Base-by-base conservation (phyloP, 176 grass and related monocot genomes). In the Aegilops sharonensis region DNA sequence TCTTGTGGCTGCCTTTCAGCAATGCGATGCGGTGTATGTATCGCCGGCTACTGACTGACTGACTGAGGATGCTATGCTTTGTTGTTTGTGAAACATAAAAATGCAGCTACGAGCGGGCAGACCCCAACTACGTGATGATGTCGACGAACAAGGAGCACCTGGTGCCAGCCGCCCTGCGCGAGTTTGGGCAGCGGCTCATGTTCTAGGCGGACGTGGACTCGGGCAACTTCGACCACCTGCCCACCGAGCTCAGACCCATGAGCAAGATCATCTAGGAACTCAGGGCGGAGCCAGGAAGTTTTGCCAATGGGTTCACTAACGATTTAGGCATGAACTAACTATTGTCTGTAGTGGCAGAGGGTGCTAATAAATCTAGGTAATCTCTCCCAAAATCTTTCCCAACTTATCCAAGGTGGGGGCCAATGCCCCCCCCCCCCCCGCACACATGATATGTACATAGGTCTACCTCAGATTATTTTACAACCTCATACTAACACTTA, bases 111-210 rank as follows among this genome's bases (percentile, higher is more conserved):
- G 90, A 98, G 84, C 86, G 90, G 83, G 96, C 93, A 0, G 96
- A 98, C 88, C 92, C 90, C 11, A 98, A 98, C 85, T 95, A 98
- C 35, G 92, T 95, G 31, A 98, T 98, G 96, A 52, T 98, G 82
- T 92, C 96, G 21, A 90, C 91, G n/a, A 98, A 63, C 84, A 98
- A 94, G 87, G 93, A 95, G 84, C 93, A 95, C 76, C 71, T 98
- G 64, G 96, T 92, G 68, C 84, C 87, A 27, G 93, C 84, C 4
- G 34, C 95, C 12, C 52, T 92, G 79, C 84, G 64, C 0, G 65
- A 89, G 66, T 86, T 89, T 24, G 84, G 96, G 61, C 84, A 98
- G 90, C 87, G 86, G 78, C 93, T 91, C 8, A 87, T 98, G 91
- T 98, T 94, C 82, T 88, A 94, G 62, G 86, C 84, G 12, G 88